These are phyloP conservation scores for Fusarium sp. DNA, from an alignment of 2,329 filamentous ascomycete genomes.

Conservation along the genomic window DNA sequence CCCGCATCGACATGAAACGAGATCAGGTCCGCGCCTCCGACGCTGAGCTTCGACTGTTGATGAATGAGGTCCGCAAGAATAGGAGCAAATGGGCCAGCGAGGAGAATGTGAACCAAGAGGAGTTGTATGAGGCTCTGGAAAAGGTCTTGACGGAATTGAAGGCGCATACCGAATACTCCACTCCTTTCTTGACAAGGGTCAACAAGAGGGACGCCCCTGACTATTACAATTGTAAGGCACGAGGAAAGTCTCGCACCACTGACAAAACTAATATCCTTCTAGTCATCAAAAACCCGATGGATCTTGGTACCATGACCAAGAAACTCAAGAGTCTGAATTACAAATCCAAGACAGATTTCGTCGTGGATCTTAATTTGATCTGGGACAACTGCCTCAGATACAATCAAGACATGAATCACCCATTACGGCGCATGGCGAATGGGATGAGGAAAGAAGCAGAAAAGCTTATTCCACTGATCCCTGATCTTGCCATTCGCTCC, in stretches of 20 bases:
- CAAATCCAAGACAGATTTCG: slow-evolving; percentile 94
- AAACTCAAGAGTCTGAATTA: slow-evolving; percentile 86
- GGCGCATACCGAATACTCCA: slow-evolving; percentile 96
- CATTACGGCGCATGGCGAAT: slow-evolving; percentile 90
- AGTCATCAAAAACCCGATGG: slow-evolving; percentile 98
- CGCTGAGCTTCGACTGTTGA: slow-evolving; percentile 88
- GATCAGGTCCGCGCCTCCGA: slow-evolving; percentile 92
- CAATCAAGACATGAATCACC: slow-evolving; percentile 90
- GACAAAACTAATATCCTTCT: slow-evolving; percentile 46
- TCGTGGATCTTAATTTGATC: slow-evolving; percentile 91
- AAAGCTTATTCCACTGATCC: slow-evolving; percentile 94
- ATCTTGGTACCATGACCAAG: slow-evolving; percentile 97
- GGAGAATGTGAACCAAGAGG: slow-evolving; percentile 96
- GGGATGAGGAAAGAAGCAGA: slow-evolving; percentile 98
- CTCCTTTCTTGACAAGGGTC: slow-evolving; percentile 92
- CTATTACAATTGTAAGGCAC: slow-evolving; percentile 84
- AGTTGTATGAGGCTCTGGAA: slow-evolving; percentile 95
- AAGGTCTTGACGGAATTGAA: slow-evolving; percentile 98
- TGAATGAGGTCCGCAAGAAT: slow-evolving; percentile 98
- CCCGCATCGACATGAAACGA: slow-evolving; percentile 92
- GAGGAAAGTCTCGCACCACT: neutral
- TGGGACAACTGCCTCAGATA: slow-evolving; percentile 98
- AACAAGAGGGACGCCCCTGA: slow-evolving; percentile 98
- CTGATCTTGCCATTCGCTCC: slow-evolving; percentile 89
- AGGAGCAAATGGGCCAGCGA: slow-evolving; percentile 99